Conservation (phyloP, 768 basidiomycete species). For the Collybiopsis confluens region DNA sequence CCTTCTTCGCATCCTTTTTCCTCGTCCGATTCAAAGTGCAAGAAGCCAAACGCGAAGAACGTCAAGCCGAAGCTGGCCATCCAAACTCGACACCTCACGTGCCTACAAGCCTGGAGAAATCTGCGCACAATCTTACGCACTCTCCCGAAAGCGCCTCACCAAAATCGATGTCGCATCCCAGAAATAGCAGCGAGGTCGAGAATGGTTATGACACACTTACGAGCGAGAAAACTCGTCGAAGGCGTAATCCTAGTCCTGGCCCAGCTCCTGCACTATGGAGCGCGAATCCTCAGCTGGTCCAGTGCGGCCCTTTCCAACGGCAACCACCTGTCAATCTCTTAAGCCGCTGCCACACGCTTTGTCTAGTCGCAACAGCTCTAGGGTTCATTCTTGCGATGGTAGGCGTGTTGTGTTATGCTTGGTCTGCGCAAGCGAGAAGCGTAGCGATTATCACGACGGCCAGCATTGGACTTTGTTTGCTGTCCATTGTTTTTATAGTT, state of each 20-base stretch:
- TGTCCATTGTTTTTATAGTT: constrained; percentile 15
- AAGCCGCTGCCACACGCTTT: constrained; percentile 43
- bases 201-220: not conserved
- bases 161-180: not conserved
- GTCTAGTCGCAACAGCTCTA: constrained; percentile 38
- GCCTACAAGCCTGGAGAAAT: constrained; percentile 7
- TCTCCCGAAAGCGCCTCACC: constrained; percentile 12
- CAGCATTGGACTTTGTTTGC: constrained; percentile 32
- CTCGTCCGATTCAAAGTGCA: constrained; percentile 51
- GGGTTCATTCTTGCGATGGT: constrained; percentile 49
- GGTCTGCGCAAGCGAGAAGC: constrained; percentile 41
- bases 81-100: not conserved
- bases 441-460: constrained; percentile 40
- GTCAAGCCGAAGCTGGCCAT: constrained; percentile 26
- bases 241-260: too few relatives aligned
- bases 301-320: constrained; percentile 42
- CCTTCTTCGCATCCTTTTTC: constrained; percentile 55
- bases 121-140: constrained; percentile 1
- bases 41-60: constrained; percentile 46
- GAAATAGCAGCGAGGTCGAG: not conserved
- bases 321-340: constrained; percentile 42
- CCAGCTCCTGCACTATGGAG: too few relatives aligned
- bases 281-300: constrained; percentile 46
- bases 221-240: constrained; percentile 8
- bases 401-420: constrained; percentile 49